A percentile compares a stretch with the other conserved stretches of the same genome.
Conservation (phyloP, 768 basidiomycete species). For the Solioccasus polychromus region DNA sequence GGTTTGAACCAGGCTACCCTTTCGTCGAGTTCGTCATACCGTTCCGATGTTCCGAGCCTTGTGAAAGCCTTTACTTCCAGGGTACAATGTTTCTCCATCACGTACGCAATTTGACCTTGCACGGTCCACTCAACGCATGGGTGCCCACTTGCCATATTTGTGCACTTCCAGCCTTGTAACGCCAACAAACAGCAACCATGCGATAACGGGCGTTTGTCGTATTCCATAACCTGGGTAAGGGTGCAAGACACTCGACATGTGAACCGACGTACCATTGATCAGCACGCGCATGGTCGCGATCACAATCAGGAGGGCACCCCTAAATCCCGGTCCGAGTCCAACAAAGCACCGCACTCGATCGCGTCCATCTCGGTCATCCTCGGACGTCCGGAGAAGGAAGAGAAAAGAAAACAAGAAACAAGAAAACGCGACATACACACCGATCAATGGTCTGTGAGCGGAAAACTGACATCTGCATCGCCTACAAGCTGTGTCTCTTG, state of each 20-base stretch:
- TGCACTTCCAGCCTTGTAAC: constrained; percentile 1
- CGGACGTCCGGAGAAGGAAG: constrained; percentile 20
- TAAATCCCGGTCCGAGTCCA: constrained; percentile 2
- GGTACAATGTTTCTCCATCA: constrained; percentile 8
- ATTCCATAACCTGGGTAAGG: background rate
- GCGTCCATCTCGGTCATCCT: constrained; percentile 17
- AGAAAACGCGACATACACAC: constrained; percentile 5
- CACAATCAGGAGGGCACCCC: background rate
- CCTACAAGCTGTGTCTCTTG: constrained; percentile 6
- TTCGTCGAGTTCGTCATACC: background rate
- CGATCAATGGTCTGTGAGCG: constrained; percentile 1
- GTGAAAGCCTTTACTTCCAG: constrained; percentile 3
- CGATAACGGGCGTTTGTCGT: background rate
- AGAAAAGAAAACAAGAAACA: background rate
- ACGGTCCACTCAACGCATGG: constrained; percentile 4
- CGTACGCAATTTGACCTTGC: constrained; percentile 6
- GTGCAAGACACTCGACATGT: background rate
- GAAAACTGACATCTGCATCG: background rate
- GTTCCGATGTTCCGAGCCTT: constrained; percentile 15
- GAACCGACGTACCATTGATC: background rate
- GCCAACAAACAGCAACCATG: background rate
- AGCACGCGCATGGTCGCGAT: background rate
- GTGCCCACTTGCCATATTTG: constrained; percentile 5
- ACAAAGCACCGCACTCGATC: background rate
- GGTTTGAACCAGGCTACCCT: background rate